Percentiles rank a stretch among this genome's conserved stretches.
These are phyloP conservation scores for Clitopilus passeckerianus DNA, from an alignment of 768 basidiomycete genomes.

Conservation along the genomic window DNA sequence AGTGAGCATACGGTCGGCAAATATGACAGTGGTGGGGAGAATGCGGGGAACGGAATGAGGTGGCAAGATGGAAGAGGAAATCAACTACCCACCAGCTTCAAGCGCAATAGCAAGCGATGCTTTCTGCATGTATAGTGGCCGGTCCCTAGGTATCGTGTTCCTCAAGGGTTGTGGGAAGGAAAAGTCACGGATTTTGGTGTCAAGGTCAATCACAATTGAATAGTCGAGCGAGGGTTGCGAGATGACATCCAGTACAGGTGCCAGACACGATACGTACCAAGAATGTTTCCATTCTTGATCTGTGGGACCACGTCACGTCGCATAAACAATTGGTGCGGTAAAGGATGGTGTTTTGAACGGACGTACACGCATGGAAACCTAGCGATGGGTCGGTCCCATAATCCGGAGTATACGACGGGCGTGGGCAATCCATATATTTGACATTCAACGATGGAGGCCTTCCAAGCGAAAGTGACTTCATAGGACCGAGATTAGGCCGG, in stretches of 20 bases:
- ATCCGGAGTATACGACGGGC: conserved; percentile 40
- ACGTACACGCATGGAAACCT: conserved; percentile 37
- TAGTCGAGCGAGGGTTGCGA: conserved; percentile 51
- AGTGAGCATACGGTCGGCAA: background rate
- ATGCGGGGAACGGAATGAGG: background rate
- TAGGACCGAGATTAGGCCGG: background rate
- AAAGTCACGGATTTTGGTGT: conserved; percentile 58
- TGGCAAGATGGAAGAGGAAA: background rate
- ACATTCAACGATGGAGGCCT: conserved; percentile 63
- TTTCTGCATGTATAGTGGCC: conserved; percentile 53
- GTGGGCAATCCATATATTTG: conserved; percentile 54
- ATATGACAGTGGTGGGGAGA: background rate
- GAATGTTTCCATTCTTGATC: conserved; percentile 72
- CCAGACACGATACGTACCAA: conserved; percentile 54
- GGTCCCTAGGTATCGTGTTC: conserved; percentile 34
- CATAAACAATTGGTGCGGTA: conserved; percentile 1
- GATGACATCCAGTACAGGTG: conserved; percentile 55
- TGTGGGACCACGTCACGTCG: conserved; percentile 16
- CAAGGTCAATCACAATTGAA: conserved; percentile 47
- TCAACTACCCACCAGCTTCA: conserved; percentile 46
- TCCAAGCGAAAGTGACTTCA: conserved; percentile 57
- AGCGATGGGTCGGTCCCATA: conserved; percentile 29
- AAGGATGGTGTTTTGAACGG: background rate
- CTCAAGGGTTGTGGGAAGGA: conserved; percentile 45
- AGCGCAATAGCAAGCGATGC: conserved; percentile 53